Conservation (phyloP, 768 basidiomycete genomes). For the Rhizopogon vulgaris region DNA sequence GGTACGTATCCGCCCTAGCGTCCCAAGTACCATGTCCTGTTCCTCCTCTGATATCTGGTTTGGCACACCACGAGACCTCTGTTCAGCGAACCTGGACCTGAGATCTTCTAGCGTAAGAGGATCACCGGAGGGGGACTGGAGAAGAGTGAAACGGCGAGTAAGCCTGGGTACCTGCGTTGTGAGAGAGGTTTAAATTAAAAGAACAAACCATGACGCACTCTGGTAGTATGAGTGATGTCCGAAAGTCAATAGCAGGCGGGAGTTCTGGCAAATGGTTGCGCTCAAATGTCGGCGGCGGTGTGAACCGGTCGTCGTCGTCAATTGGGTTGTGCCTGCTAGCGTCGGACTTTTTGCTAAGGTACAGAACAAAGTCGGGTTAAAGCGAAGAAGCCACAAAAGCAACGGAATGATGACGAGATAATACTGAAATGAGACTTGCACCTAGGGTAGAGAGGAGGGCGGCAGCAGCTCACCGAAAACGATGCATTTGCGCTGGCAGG, state of each 20-base stretch:
- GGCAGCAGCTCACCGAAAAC: conserved; percentile 63
- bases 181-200: conserved; percentile 8
- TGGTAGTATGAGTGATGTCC: conserved; percentile 80
- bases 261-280: conserved; percentile 47
- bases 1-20: conserved; percentile 50
- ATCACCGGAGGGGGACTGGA: conserved; percentile 62
- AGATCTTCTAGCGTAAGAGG: conserved; percentile 63
- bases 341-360: conserved; percentile 73
- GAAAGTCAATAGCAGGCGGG: conserved; percentile 70
- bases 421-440: conserved; percentile 16
- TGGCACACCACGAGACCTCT: conserved; percentile 61
- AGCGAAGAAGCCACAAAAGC: conserved; percentile 17
- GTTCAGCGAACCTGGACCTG: conserved; percentile 63
- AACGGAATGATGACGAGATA: conserved; percentile 17
- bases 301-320: conserved; percentile 25
- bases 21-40: conserved; percentile 79
- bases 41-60: conserved; percentile 76
- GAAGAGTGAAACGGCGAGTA: conserved; percentile 74
- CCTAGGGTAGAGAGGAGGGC: conserved; percentile 23
- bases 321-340: conserved; percentile 40
- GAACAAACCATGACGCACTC: conserved; percentile 49
- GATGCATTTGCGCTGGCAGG: conserved; percentile 50
- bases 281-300: conserved; percentile 27
- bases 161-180: conserved; percentile 43
- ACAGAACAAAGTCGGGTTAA: conserved; percentile 7